Conservation (phyloP, 179 eudicot genomes). For the Carnegiea gigantea region DNA sequence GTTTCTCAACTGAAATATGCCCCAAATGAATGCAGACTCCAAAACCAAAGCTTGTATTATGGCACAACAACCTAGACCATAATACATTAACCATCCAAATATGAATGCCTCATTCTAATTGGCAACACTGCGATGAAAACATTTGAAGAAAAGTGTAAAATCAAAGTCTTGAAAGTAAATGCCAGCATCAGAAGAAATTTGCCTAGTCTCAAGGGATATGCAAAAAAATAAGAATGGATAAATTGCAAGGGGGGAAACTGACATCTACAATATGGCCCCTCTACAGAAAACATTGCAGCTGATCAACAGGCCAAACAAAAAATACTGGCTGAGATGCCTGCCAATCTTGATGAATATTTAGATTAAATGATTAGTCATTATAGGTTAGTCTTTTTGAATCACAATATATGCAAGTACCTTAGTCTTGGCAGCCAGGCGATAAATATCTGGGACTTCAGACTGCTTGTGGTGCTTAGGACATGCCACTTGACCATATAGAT, state of each 20-base stretch:
- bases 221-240: not conserved
- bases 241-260: not conserved
- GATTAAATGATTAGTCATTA: not conserved
- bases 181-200: not conserved
- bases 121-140: not conserved
- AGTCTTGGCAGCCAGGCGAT: constrained; percentile 76
- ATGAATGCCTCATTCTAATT: not conserved
- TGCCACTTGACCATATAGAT: constrained; percentile 83
- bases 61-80: not conserved
- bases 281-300: not conserved
- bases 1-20: not conserved
- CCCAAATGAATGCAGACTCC: not conserved
- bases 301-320: not conserved
- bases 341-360: not conserved
- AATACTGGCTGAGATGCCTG: not conserved
- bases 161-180: not conserved
- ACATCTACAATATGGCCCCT: not conserved
- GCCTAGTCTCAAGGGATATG: not conserved
- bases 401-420: constrained; percentile 39
- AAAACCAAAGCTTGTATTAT: not conserved
- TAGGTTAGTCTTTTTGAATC: not conserved
- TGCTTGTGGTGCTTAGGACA: constrained; percentile 84
- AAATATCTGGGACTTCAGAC: constrained; percentile 76
- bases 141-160: not conserved
- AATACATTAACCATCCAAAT: not conserved